Evolutionary conservation across 148 eudicot genomes (phyloP), one percentile per base, ranked within the genome.

Genomic region (Chenopodium formosanum): DNA sequence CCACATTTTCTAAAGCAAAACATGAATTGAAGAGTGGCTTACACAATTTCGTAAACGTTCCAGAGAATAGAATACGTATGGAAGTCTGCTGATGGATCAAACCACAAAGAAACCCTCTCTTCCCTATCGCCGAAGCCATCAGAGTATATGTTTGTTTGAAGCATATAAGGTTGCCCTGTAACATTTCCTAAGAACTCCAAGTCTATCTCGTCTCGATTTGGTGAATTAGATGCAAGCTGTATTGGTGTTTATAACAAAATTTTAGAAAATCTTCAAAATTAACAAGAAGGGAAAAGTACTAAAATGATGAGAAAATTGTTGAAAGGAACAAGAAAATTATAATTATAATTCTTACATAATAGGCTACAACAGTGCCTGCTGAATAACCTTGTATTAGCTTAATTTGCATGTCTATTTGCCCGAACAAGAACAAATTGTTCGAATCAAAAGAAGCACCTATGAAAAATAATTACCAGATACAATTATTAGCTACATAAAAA

Each of bases 361-460:
- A 94, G 25, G 98, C 97, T 32, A 94, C 68, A 50, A 94, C 98
- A 8, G 95, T 94, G 78, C 98, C 98, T 9, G 98, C 98, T 14
- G 98, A 94, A 83, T 89, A 67, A 11, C 90, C 94, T 2, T 92
- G 91, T 17, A 94, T 56, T 50, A 94, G 84, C 80, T 94, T 94
- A 48, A 94, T 94, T 83, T 90, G 88, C 97, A 94, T 91, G 82
- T 94, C 94, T 27, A 93, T 90, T 79, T 94, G 94, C 3, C 98
- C 97, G 47, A 94, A 94, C 79, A 94, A 82, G 87, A 87, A 93
- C 97, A 84, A 89, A 65, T 89, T 87, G 31, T 93, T 94, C 10
- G 98, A 91, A 58, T 92, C 97, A 86, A 93, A 90, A 23, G 84
- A 92, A 80, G 92, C 79, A 84, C 98, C 98, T 94, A 77, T 3